Conservation (phyloP, 2,329 filamentous ascomycete genomes). For the Huntiella moniliformis region DNA sequence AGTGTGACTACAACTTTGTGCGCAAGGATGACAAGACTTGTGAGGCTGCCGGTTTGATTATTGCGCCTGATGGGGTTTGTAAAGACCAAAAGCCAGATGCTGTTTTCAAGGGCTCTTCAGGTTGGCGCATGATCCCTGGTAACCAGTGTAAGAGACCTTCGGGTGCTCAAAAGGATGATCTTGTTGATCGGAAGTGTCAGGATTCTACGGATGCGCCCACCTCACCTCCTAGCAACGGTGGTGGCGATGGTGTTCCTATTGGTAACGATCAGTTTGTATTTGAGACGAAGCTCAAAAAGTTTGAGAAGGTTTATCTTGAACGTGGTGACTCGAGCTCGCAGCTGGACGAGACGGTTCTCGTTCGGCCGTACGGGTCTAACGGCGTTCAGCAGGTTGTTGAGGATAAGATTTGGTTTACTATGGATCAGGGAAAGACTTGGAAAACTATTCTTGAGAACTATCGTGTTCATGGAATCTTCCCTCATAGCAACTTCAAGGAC, state of each 20-base stretch:
- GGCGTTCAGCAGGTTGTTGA: slow-evolving; percentile 19
- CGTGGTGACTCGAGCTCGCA: slow-evolving; percentile 44
- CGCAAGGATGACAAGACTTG: slow-evolving; percentile 49
- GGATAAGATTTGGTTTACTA: slow-evolving; percentile 51
- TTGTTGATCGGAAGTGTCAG: slow-evolving; percentile 60
- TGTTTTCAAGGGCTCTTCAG: slow-evolving; percentile 69
- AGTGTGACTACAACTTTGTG: slow-evolving; percentile 88
- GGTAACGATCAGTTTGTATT: slow-evolving; percentile 42
- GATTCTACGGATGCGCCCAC: slow-evolving; percentile 24
- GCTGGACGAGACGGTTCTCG: slow-evolving; percentile 54
- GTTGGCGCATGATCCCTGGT: slow-evolving; percentile 80
- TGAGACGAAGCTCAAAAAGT: slow-evolving; percentile 31
- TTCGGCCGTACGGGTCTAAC: slow-evolving; percentile 25
- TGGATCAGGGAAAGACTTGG: slow-evolving; percentile 84
- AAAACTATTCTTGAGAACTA: slow-evolving; percentile 48
- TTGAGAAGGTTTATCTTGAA: slow-evolving; percentile 59
- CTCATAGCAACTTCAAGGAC: slow-evolving; percentile 67
- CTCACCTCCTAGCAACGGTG: slow-evolving; percentile 22
- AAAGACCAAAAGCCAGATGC: slow-evolving; percentile 43
- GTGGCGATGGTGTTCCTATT: slow-evolving; percentile 32
- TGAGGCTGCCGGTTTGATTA: slow-evolving; percentile 40
- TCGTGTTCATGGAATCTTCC: slow-evolving; percentile 50
- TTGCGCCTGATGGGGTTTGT: slow-evolving; percentile 54
- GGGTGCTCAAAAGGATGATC: slow-evolving; percentile 48
- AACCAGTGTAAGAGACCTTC: slow-evolving; percentile 47